Percentiles rank a stretch among this genome's conserved stretches.
Conservation (phyloP, 2,329 filamentous ascomycete genomes). For the Emmonsia crescens region DNA sequence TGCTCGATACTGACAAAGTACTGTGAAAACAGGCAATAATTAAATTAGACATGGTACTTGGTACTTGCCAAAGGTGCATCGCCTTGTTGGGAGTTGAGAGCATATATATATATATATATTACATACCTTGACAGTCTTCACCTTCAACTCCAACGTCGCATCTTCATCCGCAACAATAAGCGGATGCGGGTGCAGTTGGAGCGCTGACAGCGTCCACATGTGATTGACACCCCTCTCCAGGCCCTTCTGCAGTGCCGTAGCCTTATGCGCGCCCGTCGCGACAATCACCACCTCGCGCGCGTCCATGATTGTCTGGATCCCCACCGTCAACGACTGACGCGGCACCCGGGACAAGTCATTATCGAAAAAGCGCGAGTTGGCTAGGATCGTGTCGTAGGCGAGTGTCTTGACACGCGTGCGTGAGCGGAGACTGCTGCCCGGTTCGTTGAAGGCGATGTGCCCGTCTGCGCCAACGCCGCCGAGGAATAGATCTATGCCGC, state of each 20-base stretch:
- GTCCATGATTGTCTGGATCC: conserved; percentile 72
- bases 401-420: conserved; percentile 77
- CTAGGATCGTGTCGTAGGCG: conserved; percentile 75
- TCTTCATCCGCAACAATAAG: conserved; percentile 79
- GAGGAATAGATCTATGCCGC: conserved; percentile 77
- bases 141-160: conserved; percentile 59
- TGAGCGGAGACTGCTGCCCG: conserved; percentile 65
- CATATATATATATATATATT: background rate
- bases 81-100: background rate
- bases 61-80: background rate
- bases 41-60: background rate
- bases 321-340: conserved; percentile 72
- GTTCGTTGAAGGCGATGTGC: conserved; percentile 86
- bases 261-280: conserved; percentile 71
- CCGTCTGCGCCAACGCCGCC: conserved; percentile 78
- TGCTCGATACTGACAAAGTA: no score
- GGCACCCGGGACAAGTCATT: conserved; percentile 65
- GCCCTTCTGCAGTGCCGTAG: conserved; percentile 65
- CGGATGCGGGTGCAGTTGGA: conserved; percentile 71
- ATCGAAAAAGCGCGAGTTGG: conserved; percentile 75
- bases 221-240: conserved; percentile 76
- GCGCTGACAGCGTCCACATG: conserved; percentile 77
- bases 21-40: conserved; percentile 27
- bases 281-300: conserved; percentile 73
- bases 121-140: conserved; percentile 54